These are phyloP conservation scores for Fomitopsis betulina DNA, from an alignment of 1,284 basidiomycete species.

Conservation along the genomic window DNA sequence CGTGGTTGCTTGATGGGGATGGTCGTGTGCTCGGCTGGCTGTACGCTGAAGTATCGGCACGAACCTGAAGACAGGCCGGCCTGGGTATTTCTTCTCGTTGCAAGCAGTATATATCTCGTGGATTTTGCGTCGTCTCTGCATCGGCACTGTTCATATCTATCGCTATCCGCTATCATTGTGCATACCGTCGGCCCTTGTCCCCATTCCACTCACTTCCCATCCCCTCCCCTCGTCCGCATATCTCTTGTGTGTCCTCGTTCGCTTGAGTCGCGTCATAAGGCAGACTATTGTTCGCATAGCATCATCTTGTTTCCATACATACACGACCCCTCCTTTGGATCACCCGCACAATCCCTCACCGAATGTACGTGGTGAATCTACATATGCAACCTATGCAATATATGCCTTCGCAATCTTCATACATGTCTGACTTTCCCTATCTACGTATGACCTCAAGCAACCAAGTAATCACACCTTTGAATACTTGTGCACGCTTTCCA, in stretches of 20 bases:
- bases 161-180: constrained; percentile 4
- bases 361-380: not conserved
- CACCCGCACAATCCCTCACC: not conserved
- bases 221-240: constrained; percentile 4
- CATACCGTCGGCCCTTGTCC: not conserved
- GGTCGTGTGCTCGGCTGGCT: not conserved
- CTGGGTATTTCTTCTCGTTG: not conserved
- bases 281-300: constrained; percentile 1
- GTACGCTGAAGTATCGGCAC: no score
- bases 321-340: not conserved
- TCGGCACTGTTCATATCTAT: constrained; percentile 18
- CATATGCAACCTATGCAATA: not conserved
- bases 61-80: not conserved
- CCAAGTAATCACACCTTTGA: constrained; percentile 30
- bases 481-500: constrained; percentile 89
- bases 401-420: not conserved
- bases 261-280: not conserved
- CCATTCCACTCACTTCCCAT: constrained; percentile 1
- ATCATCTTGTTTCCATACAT: constrained; percentile 1
- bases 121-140: not conserved
- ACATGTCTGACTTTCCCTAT: not conserved
- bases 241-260: not conserved
- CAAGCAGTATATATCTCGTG: constrained; percentile 4
- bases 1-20: constrained; percentile 57
- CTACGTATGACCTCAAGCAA: not conserved